Conservation (phyloP, 208 protist genomes). For the Trypanosoma congolense region DNA sequence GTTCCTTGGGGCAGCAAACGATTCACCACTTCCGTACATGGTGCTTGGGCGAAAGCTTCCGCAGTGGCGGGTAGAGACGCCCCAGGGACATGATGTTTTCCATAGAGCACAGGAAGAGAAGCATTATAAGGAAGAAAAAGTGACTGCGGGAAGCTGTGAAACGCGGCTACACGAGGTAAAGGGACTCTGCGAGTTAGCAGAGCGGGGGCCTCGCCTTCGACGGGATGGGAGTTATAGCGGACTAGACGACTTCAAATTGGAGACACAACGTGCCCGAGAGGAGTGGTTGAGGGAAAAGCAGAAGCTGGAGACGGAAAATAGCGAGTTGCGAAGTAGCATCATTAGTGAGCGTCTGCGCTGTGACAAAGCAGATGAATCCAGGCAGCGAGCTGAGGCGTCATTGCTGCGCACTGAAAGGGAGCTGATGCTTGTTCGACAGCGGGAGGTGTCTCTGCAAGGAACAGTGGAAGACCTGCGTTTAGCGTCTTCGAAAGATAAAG, state of each 20-base stretch:
- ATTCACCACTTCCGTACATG: conserved; percentile 16
- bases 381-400: conserved; percentile 24
- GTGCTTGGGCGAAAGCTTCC: conserved; percentile 16
- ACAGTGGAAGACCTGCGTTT: conserved; percentile 24
- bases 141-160: conserved; percentile 12
- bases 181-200: conserved; percentile 13
- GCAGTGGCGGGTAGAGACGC: conserved; percentile 13
- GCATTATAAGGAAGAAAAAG: conserved; percentile 4
- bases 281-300: conserved; percentile 9
- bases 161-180: conserved; percentile 19
- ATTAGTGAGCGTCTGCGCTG: conserved; percentile 18
- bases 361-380: conserved; percentile 16
- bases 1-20: conserved; percentile 7
- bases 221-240: conserved; percentile 2
- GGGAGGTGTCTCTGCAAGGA: conserved; percentile 21
- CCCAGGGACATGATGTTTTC: conserved; percentile 16
- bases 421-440: conserved; percentile 14
- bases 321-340: conserved; percentile 18
- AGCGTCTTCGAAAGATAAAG: conserved; percentile 12
- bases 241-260: neutral
- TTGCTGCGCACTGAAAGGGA: conserved; percentile 27
- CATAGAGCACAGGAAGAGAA: conserved; percentile 18
- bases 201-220: conserved; percentile 8
- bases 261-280: conserved; percentile 4
- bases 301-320: conserved; percentile 18